These are phyloP conservation scores for Anastatica hierochuntica DNA, from an alignment of 345 rosid genomes.

Conservation along the genomic window DNA sequence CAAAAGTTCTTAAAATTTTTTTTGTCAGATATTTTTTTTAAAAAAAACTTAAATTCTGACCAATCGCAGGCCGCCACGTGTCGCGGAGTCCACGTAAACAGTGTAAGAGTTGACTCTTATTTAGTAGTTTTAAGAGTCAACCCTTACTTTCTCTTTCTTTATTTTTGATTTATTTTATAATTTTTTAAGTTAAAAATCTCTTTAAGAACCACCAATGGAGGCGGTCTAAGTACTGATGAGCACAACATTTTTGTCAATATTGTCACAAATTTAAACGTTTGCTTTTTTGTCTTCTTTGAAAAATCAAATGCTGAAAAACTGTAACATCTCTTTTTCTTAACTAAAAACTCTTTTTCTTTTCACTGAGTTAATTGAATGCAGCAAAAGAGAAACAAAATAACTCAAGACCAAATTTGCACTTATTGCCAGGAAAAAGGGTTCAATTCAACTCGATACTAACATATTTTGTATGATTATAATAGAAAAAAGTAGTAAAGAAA, in stretches of 20 bases:
- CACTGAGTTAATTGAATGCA: slow-evolving; percentile 24
- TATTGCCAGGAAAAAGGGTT: slow-evolving; percentile 24
- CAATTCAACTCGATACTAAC: neutral
- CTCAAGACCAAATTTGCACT: slow-evolving; percentile 26
- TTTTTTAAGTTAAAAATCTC: too few relatives aligned
- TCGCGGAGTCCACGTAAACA: too few relatives aligned
- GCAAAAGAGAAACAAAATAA: slow-evolving; percentile 30
- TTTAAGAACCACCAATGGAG: too few relatives aligned
- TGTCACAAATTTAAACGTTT: slow-evolving; percentile 13
- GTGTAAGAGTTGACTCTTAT: too few relatives aligned
- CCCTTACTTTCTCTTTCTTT: too few relatives aligned
- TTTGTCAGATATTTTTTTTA: too few relatives aligned
- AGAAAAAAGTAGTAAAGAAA: neutral
- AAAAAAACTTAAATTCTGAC: too few relatives aligned
- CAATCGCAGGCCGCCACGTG: too few relatives aligned
- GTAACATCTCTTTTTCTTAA: slow-evolving; percentile 28
- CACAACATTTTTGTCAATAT: slow-evolving; percentile 18
- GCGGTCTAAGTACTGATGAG: slow-evolving; percentile 4
- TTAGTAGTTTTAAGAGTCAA: too few relatives aligned
- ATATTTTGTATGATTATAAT: neutral
- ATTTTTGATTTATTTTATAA: too few relatives aligned
- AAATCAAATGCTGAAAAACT: slow-evolving; percentile 26
- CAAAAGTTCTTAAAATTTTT: too few relatives aligned
- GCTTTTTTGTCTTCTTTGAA: slow-evolving; percentile 19
- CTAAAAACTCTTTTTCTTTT: slow-evolving; percentile 19